Evolutionary conservation across 2,329 filamentous ascomycete genomes (phyloP).

Genomic region (Penicillium sp.): DNA sequence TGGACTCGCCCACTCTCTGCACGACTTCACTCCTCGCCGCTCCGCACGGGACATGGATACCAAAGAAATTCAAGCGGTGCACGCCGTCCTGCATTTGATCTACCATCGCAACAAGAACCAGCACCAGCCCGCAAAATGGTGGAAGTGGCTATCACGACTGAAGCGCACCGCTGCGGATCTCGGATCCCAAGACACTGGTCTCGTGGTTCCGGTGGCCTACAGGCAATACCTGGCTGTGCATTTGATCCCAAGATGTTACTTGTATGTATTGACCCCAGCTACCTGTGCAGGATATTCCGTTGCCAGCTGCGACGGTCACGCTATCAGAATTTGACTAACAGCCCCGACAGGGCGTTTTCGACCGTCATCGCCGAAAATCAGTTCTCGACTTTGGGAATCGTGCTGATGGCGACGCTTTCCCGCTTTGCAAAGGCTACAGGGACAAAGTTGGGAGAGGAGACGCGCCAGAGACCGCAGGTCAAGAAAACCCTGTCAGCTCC

Average conservation of each 20-base stretch:
- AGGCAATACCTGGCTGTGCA: slow-evolving; percentile 33
- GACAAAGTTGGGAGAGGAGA: slow-evolving; percentile 36
- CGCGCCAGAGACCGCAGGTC: background rate
- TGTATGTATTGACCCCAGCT: slow-evolving; percentile 31
- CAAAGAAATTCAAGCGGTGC: slow-evolving; percentile 30
- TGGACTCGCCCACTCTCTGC: background rate
- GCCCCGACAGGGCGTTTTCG: slow-evolving; percentile 55
- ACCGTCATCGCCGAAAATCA: slow-evolving; percentile 71
- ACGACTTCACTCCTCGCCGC: background rate
- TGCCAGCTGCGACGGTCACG: background rate
- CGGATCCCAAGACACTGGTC: slow-evolving; percentile 37
- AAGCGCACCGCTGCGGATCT: slow-evolving; percentile 66
- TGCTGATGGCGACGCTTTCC: slow-evolving; percentile 66
- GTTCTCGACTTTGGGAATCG: slow-evolving; percentile 69
- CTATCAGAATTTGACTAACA: slow-evolving; percentile 6
- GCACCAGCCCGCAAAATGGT: slow-evolving; percentile 81
- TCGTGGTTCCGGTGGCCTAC: slow-evolving; percentile 15
- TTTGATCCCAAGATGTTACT: slow-evolving; percentile 45
- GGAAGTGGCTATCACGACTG: slow-evolving; percentile 70
- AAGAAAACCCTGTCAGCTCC: background rate
- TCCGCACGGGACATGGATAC: slow-evolving; percentile 28
- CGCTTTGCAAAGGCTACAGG: slow-evolving; percentile 52
- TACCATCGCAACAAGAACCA: slow-evolving; percentile 89
- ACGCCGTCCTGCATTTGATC: slow-evolving; percentile 64
- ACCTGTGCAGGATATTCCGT: background rate